Base-by-base conservation (phyloP, 257 asterid species). In the Petunia secreta region DNA sequence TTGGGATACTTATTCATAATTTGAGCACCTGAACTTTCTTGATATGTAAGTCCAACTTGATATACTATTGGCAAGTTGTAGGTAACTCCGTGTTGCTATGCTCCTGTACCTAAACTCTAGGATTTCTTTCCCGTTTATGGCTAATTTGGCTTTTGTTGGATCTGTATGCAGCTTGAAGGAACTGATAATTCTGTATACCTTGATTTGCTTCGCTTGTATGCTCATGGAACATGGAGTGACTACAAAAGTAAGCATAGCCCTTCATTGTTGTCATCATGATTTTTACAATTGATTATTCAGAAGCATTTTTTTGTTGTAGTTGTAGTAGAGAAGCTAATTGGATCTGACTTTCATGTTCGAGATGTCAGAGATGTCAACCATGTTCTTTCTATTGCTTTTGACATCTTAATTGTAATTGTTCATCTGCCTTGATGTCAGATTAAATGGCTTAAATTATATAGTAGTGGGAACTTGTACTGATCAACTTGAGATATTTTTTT, bases 171-270 rank as follows among this genome's bases (percentile, higher is more conserved):
- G 99, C 98, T 96, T 63, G 91, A 89, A 86, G 98, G 98, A 81
- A 92, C 97, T 85, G 98, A 91, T 84, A 81, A 85, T 64, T 83
- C 87, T 39, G 79, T 79, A 77, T 91, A 81, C 83, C 92, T 92
- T 75, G 97, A 88, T 78, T 85, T 96, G 91, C 98, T 96, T 80
- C 91, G 89, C 67, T 60, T 92, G 88, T 94, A 90, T 89, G 93
- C 99, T 14, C 87, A 91, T 80, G 97, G 99, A 64, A 92, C 99
- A 58, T 96, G 98, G 98, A 94, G 90, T 86, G 97, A 92, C 77
- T 94, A 94, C 82, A 96, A 96, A 90, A 83, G 99, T 91, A 85
- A 91, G 93, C 65, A 3, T 55, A 66, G 71, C 74, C 50, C 40
- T 79, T 81, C 46, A 55, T 37, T 63, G 6, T 15, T 60, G 25